Percentiles rank a stretch among this genome's conserved stretches.
Conservation (phyloP, 352 stramenopile species). For the Phytophthora pistaciae region DNA sequence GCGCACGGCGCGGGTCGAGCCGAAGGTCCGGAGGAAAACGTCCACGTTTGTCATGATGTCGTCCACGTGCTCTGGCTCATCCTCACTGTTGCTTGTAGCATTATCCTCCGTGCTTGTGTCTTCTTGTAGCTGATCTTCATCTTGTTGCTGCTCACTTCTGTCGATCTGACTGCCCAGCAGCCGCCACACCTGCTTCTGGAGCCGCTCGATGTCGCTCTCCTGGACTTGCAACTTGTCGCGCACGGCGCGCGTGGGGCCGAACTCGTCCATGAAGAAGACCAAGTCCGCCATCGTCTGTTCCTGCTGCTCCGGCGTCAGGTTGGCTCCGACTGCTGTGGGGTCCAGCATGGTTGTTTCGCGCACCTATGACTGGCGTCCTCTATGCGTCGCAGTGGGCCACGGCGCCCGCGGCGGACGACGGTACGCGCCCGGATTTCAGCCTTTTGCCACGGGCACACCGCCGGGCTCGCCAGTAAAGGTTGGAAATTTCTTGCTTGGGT, state of each 20-base stretch:
- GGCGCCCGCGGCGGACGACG: too few relatives aligned
- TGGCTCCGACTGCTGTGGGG: too few relatives aligned
- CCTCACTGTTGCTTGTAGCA: neutral
- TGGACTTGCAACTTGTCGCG: constrained; percentile 19
- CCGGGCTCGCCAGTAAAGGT: too few relatives aligned
- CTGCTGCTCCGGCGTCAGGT: constrained; percentile 1
- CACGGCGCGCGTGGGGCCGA: constrained; percentile 22
- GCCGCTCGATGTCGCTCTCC: constrained; percentile 14
- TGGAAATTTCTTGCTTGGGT: too few relatives aligned
- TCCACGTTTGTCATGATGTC: constrained; percentile 22
- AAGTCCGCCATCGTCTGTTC: constrained; percentile 12
- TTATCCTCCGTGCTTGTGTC: neutral
- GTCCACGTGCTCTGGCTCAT: constrained; percentile 3
- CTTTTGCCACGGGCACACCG: too few relatives aligned
- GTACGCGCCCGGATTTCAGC: too few relatives aligned
- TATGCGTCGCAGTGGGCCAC: too few relatives aligned
- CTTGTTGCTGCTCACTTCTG: neutral
- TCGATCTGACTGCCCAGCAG: neutral
- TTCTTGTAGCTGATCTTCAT: neutral
- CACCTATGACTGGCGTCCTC: too few relatives aligned
- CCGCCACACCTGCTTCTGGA: neutral
- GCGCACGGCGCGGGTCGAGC: constrained; percentile 11
- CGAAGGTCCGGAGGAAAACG: constrained; percentile 14
- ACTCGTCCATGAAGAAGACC: constrained; percentile 21
- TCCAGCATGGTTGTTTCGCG: too few relatives aligned